These are phyloP conservation scores for Pseudocercospora musae DNA, from an alignment of 2,329 filamentous ascomycete genomes.

Conservation along the genomic window DNA sequence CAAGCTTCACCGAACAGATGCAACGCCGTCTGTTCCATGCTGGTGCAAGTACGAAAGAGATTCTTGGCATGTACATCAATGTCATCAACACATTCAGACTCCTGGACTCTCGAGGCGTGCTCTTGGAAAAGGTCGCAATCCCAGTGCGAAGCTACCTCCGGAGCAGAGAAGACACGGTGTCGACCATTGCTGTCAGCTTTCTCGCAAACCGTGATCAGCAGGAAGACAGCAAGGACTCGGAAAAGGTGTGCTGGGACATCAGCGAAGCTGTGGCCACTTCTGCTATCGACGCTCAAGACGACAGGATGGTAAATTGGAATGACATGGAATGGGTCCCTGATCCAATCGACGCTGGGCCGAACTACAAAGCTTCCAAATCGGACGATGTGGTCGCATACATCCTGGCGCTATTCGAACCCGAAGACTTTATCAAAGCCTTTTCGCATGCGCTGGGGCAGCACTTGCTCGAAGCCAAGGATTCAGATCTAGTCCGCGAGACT, in stretches of 20 bases:
- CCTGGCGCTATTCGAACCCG: constrained; percentile 81
- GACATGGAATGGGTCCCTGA: constrained; percentile 93
- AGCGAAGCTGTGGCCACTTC: constrained; percentile 63
- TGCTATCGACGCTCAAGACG: constrained; percentile 48
- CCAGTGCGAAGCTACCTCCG: constrained; percentile 73
- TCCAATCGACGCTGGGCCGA: constrained; percentile 82
- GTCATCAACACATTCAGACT: constrained; percentile 75
- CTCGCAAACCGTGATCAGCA: constrained; percentile 57
- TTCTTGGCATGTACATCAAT: constrained; percentile 72
- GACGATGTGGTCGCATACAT: constrained; percentile 91
- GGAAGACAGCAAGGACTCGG: constrained; percentile 41
- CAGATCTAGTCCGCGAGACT: constrained; percentile 71
- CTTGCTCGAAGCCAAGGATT: constrained; percentile 60
- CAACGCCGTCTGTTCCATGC: constrained; percentile 68
- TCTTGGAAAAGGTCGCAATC: constrained; percentile 70
- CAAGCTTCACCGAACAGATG: constrained; percentile 64
- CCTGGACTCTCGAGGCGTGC: constrained; percentile 72
- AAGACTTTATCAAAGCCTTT: constrained; percentile 94
- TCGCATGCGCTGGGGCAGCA: constrained; percentile 85
- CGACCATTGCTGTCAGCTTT: constrained; percentile 71
- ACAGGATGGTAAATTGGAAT: constrained; percentile 76
- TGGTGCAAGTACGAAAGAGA: constrained; percentile 71
- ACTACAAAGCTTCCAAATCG: constrained; percentile 84
- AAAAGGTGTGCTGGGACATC: constrained; percentile 60
- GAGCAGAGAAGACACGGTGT: constrained; percentile 72